phyloP scores from a whole-genome alignment of 2,329 filamentous ascomycete species.

The Apiospora phragmitis region DNA sequence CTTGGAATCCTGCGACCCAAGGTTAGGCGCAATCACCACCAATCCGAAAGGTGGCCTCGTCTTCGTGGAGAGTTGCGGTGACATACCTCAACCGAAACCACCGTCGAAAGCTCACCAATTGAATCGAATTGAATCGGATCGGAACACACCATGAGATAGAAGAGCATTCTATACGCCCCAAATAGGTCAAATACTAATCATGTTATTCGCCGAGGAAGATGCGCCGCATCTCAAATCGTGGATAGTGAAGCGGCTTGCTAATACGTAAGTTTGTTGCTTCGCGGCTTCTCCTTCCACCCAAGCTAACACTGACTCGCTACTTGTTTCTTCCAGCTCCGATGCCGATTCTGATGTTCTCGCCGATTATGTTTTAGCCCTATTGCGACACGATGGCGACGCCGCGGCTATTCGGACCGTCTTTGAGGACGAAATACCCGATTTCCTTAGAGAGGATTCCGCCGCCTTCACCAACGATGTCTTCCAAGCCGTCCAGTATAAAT shows the following conservation, averaged over 20 bases:
- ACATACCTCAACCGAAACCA: neutral
- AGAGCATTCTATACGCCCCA: neutral
- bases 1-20: neutral
- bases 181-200: conserved; percentile 31
- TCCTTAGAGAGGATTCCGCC: conserved; percentile 66
- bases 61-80: neutral
- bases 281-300: neutral
- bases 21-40: neutral
- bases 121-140: neutral
- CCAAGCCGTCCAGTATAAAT: conserved; percentile 60
- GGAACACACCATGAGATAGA: neutral
- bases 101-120: neutral
- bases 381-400: conserved; percentile 67
- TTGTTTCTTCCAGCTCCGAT: conserved; percentile 59
- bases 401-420: conserved; percentile 68
- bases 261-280: conserved; percentile 56
- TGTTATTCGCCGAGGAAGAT: conserved; percentile 66
- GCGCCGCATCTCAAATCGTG: conserved; percentile 68
- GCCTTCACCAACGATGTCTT: conserved; percentile 73
- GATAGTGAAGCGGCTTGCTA: conserved; percentile 76
- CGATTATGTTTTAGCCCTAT: conserved; percentile 79
- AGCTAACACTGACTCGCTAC: conserved; percentile 13
- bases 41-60: neutral
- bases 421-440: conserved; percentile 72
- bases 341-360: conserved; percentile 80